Conservation (phyloP, 2,329 filamentous ascomycete species). For the Chaetothyriales sp. region DNA sequence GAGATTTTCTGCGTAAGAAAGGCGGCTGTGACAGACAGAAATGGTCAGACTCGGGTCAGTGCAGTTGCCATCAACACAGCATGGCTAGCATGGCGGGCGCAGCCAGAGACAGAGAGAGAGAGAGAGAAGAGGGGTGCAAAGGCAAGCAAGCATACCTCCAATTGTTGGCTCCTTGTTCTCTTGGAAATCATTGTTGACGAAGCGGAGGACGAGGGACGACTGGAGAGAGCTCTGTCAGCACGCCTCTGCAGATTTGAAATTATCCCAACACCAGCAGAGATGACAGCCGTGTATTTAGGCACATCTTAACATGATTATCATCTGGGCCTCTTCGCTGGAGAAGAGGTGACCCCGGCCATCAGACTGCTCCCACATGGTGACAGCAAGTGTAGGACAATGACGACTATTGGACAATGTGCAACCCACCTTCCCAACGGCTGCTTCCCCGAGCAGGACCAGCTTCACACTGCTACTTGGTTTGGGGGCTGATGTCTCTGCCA, state of each 20-base stretch:
- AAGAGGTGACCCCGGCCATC: neutral
- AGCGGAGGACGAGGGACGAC: constrained; percentile 94
- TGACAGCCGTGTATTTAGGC: neutral
- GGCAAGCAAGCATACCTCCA: constrained; percentile 56
- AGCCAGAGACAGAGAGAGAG: neutral
- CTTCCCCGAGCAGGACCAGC: constrained; percentile 92
- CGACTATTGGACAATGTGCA: constrained; percentile 5
- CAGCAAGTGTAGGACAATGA: neutral
- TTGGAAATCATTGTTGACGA: constrained; percentile 99
- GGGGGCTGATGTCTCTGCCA: constrained; percentile 59
- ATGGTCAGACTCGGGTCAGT: constrained; percentile 1
- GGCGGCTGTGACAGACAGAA: constrained; percentile 46
- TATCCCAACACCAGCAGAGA: neutral
- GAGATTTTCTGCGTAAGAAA: constrained; percentile 98
- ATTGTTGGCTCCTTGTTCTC: constrained; percentile 99
- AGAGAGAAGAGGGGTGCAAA: too few relatives aligned
- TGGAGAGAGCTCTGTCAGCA: constrained; percentile 27
- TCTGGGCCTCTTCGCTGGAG: neutral
- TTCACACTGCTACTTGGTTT: constrained; percentile 99
- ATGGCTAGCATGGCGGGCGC: neutral
- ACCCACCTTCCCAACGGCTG: constrained; percentile 89
- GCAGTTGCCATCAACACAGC: neutral
- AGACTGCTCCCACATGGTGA: neutral
- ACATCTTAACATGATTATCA: neutral
- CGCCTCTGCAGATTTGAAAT: neutral